These are phyloP conservation scores for Notholithocarpus densiflorus DNA, from an alignment of 306 rosid species.

Conservation along the genomic window DNA sequence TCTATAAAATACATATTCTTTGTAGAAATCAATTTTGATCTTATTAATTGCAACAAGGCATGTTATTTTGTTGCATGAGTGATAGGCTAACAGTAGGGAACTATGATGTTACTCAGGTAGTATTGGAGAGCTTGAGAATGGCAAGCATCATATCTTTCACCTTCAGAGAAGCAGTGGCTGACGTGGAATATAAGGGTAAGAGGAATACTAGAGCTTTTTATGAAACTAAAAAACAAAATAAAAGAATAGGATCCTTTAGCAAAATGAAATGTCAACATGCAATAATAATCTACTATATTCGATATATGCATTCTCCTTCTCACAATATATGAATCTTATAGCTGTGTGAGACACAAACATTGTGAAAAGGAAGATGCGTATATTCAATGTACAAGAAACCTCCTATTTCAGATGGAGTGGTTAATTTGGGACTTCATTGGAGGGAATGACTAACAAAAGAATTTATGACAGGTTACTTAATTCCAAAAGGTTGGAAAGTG, in stretches of 20 bases:
- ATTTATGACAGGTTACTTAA: conserved; percentile 65
- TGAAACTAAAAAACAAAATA: not conserved
- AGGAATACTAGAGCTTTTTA: not conserved
- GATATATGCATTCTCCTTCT: too few species aligned
- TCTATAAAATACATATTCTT: not conserved
- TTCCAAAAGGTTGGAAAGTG: conserved; percentile 97
- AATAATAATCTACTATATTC: too few species aligned
- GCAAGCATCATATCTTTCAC: conserved; percentile 87
- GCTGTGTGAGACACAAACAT: not conserved
- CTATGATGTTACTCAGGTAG: conserved; percentile 52
- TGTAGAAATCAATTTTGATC: too few species aligned
- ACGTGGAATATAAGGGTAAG: conserved; percentile 88
- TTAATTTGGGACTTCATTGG: not conserved
- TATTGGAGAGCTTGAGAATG: conserved; percentile 84
- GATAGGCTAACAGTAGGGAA: conserved; percentile 18
- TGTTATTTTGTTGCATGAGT: not conserved
- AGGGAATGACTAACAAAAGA: conserved; percentile 3
- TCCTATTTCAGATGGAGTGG: too few species aligned
- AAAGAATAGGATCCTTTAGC: not conserved
- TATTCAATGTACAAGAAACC: too few species aligned
- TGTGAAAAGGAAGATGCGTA: too few species aligned
- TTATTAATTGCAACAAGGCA: not conserved
- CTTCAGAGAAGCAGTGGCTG: conserved; percentile 88
- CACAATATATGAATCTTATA: too few species aligned
- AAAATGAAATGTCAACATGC: not conserved